These are phyloP conservation scores for Venturia pyrina DNA, from an alignment of 2,329 filamentous ascomycete genomes.

Conservation along the genomic window DNA sequence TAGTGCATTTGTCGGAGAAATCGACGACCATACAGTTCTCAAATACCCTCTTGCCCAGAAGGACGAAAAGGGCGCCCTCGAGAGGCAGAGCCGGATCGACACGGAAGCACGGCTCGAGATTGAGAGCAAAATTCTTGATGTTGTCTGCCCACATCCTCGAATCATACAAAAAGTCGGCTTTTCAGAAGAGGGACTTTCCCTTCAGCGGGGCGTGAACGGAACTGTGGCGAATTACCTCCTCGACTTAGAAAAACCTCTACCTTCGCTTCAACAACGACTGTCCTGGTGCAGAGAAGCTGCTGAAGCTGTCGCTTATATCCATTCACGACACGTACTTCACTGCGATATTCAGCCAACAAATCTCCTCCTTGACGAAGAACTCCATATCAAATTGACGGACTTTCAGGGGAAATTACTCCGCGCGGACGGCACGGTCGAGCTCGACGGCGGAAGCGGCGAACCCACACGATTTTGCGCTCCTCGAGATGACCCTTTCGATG, in stretches of 20 bases:
- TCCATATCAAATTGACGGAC: constrained; percentile 29
- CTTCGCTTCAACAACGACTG: background rate
- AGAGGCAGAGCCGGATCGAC: constrained; percentile 7
- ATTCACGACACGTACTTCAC: constrained; percentile 29
- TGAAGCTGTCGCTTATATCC: constrained; percentile 26
- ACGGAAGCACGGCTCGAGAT: constrained; percentile 15
- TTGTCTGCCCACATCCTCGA: constrained; percentile 14
- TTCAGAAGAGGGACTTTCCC: constrained; percentile 14
- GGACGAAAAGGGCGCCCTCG: background rate
- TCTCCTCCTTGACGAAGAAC: constrained; percentile 26
- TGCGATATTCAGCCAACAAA: constrained; percentile 32
- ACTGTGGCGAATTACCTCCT: constrained; percentile 13
- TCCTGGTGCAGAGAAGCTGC: background rate
- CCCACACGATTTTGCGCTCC: constrained; percentile 18
- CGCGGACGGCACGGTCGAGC: constrained; percentile 13
- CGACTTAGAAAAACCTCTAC: background rate
- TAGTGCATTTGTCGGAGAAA: constrained; percentile 17
- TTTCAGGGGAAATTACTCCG: constrained; percentile 27
- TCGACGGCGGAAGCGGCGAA: constrained; percentile 19
- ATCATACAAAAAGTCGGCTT: constrained; percentile 14
- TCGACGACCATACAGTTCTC: constrained; percentile 15
- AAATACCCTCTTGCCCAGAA: constrained; percentile 16
- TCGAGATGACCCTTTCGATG: constrained; percentile 14
- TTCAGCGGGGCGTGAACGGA: constrained; percentile 16
- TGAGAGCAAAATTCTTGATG: constrained; percentile 14